Evolutionary conservation across 768 basidiomycete genomes (phyloP).

Genomic region (Hericium erinaceus): DNA sequence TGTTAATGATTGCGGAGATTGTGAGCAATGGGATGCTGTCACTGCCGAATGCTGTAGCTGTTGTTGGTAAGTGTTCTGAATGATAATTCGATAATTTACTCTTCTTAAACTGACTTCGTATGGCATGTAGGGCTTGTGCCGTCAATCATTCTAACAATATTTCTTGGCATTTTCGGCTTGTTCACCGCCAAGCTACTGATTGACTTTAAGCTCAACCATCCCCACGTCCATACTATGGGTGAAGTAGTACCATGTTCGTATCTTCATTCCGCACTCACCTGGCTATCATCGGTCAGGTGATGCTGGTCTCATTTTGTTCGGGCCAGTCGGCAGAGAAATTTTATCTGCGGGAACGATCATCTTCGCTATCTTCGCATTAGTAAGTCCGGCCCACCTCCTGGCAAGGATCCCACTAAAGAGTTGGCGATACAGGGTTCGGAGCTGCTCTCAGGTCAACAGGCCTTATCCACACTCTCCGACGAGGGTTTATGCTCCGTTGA

Average conservation of each 20-base stretch:
- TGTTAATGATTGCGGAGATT: slow-evolving; percentile 50
- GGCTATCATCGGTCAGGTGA: slow-evolving; percentile 30
- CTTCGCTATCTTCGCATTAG: slow-evolving; percentile 35
- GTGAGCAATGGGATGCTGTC: slow-evolving; percentile 50
- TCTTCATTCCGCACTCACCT: background rate
- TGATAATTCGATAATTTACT: background rate
- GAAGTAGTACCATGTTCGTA: background rate
- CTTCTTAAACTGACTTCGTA: background rate
- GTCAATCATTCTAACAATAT: slow-evolving; percentile 42
- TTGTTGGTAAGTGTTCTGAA: slow-evolving; percentile 30
- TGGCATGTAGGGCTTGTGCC: slow-evolving; percentile 36
- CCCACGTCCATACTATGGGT: slow-evolving; percentile 46
- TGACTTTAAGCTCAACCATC: slow-evolving; percentile 50
- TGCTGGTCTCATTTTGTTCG: slow-evolving; percentile 40
- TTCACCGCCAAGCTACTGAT: slow-evolving; percentile 45
- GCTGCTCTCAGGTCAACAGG: slow-evolving; percentile 43
- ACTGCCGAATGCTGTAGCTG: slow-evolving; percentile 41
- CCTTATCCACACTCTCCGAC: slow-evolving; percentile 38
- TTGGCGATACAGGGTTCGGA: slow-evolving; percentile 30
- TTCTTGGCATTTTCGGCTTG: slow-evolving; percentile 40
- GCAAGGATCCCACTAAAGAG: background rate
- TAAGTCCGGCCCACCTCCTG: background rate
- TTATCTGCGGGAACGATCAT: slow-evolving; percentile 37
- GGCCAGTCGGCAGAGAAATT: slow-evolving; percentile 37
- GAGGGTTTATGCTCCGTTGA: slow-evolving; percentile 38